phyloP scores from a whole-genome alignment of 805 yeast species.

The Crinitomyces ghanaensis region DNA sequence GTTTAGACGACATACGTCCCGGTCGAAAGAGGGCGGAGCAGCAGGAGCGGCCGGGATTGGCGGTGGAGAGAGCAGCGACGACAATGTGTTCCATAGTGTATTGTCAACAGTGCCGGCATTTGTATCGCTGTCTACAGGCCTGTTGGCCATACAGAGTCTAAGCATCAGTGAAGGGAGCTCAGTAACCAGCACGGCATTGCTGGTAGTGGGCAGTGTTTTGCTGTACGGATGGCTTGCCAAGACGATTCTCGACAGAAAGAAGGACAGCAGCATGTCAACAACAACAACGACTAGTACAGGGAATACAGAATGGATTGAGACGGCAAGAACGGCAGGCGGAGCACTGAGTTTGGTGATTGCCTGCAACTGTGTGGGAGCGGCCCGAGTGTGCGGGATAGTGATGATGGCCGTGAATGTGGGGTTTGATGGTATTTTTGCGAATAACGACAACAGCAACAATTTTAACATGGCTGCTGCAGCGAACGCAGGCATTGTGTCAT shows the following conservation, averaged over 20 bases:
- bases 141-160: too few species aligned
- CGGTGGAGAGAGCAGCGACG: background rate
- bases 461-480: constrained; percentile 9
- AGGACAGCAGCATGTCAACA: constrained; percentile 4
- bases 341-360: constrained; percentile 13
- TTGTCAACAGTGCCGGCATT: too few species aligned
- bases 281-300: constrained; percentile 1
- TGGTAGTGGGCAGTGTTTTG: constrained; percentile 18
- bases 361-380: constrained; percentile 16
- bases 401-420: constrained; percentile 14
- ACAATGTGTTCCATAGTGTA: too few species aligned
- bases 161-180: constrained; percentile 14
- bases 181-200: constrained; percentile 5
- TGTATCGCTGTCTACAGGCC: constrained; percentile 22
- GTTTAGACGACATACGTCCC: constrained; percentile 24
- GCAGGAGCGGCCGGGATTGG: too few species aligned
- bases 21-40: too few species aligned
- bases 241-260: constrained; percentile 11
- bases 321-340: constrained; percentile 10
- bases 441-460: too few species aligned
- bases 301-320: constrained; percentile 1
- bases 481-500: constrained; percentile 1
- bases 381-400: constrained; percentile 13
- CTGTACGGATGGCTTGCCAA: constrained; percentile 17
- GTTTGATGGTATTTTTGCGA: too few species aligned